Base-by-base conservation (phyloP, 164 flowering plant genomes). In the Pachysandra terminalis region DNA sequence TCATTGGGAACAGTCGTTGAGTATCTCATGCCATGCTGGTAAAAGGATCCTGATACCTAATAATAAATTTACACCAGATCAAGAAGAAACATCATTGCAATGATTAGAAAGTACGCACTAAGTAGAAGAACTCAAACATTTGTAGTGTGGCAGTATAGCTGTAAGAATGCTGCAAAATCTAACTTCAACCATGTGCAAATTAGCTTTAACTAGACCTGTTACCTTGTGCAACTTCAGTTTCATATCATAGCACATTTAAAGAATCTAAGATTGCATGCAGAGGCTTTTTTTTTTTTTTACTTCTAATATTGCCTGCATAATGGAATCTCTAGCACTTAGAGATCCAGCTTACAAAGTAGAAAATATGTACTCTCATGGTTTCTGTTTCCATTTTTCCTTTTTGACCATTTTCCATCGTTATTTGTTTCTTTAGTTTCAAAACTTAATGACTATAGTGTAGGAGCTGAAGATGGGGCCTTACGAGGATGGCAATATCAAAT, bases 1-100 rank as follows among this genome's bases (percentile, higher is more conserved):
- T 94, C 96, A 79, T 69, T 72, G 22, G 88, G 74, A 61, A 76
- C 76, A 64, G 78, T 74, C 19, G 92, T 78, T 0, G 80, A 88
- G 76, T 69, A 85, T 63, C 69, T 78, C 79, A 72, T 66, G 15
- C 77, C 85, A 73, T 75, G 55, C 25, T 65, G 72, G 67, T 77
- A 77, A 25, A 74, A 69, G 27, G 85, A 75, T 60, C 79, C 78
- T 63, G 71, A 69, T 23, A 73, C 82, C 91, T 85, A 60, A n/a
- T n/a, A n/a, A n/a, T n/a, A n/a, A n/a, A n/a, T n/a, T 56, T 21
- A 56, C 14, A 56, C 9, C 13, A 56, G n/a, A n/a, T n/a, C n/a
- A 15, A 21, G 15, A 14, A 12, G 2, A 49, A 53, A n/a, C 15
- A 68, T n/a, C n/a, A 5, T 51, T 9, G 14, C 21, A 2, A 1